Evolutionary conservation across 129 eudicot genomes (phyloP).

Genomic region (Artemisia argyi): DNA sequence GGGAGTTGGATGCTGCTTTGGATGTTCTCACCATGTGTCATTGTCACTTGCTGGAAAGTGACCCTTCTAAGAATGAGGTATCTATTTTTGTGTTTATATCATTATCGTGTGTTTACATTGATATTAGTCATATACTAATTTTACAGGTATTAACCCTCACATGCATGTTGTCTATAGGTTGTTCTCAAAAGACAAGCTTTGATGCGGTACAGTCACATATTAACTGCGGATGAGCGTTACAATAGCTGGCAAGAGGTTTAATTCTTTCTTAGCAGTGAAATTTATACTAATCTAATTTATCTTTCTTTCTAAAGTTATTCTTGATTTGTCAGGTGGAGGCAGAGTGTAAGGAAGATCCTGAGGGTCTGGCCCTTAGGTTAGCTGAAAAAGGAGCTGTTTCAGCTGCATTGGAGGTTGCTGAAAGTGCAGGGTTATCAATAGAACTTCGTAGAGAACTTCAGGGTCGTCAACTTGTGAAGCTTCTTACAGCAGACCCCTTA

Average conservation of each 20-base stretch:
- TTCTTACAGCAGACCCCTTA: slow-evolving; percentile 93
- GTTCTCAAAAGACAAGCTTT: slow-evolving; percentile 80
- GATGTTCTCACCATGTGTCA: slow-evolving; percentile 99
- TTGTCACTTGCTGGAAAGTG: slow-evolving; percentile 77
- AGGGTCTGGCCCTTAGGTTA: slow-evolving; percentile 92
- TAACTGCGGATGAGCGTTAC: slow-evolving; percentile 82
- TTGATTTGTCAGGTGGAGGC: slow-evolving; percentile 70
- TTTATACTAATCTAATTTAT: neutral
- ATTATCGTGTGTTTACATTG: slow-evolving; percentile 10
- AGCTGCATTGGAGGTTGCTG: slow-evolving; percentile 97
- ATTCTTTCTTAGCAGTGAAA: slow-evolving; percentile 7
- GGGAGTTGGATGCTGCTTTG: slow-evolving; percentile 98
- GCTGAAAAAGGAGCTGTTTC: slow-evolving; percentile 99
- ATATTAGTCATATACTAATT: neutral
- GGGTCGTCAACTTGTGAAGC: slow-evolving; percentile 99
- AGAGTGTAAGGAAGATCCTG: slow-evolving; percentile 94
- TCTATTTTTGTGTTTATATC: slow-evolving; percentile 18
- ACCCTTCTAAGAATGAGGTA: slow-evolving; percentile 76
- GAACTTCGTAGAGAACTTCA: slow-evolving; percentile 94
- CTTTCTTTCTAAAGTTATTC: neutral
- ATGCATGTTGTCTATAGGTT: slow-evolving; percentile 46
- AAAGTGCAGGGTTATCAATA: slow-evolving; percentile 89
- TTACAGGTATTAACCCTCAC: slow-evolving; percentile 7
- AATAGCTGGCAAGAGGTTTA: slow-evolving; percentile 97
- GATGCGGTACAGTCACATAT: slow-evolving; percentile 80